These are phyloP conservation scores for Malania oleifera DNA, from an alignment of 164 flowering plant species.

Conservation along the genomic window DNA sequence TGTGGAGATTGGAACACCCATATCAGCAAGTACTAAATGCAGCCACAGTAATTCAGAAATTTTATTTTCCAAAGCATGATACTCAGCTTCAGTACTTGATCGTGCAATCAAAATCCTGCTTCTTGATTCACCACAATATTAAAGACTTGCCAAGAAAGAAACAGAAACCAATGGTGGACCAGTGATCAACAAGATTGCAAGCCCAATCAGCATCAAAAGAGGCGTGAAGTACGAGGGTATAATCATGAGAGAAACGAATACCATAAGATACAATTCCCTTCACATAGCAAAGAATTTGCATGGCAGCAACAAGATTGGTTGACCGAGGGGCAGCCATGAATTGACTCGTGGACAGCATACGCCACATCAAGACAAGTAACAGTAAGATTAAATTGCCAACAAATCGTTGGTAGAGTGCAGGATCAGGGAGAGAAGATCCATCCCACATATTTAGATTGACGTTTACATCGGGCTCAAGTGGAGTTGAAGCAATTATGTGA, in stretches of 20 bases:
- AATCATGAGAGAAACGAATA: background rate
- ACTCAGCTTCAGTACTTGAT: too few species aligned
- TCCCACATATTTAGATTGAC: background rate
- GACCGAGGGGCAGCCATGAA: background rate
- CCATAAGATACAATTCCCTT: background rate
- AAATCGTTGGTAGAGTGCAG: background rate
- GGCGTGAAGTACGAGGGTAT: background rate
- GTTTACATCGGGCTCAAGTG: background rate
- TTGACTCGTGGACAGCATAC: too few species aligned
- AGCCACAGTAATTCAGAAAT: too few species aligned
- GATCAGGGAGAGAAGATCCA: background rate
- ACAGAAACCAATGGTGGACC: too few species aligned
- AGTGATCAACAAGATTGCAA: too few species aligned
- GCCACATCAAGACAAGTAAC: background rate
- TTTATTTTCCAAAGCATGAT: too few species aligned
- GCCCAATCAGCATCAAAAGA: background rate
- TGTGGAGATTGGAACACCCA: too few species aligned
- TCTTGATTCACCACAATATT: too few species aligned
- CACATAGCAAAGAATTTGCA: background rate
- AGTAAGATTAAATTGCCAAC: background rate
- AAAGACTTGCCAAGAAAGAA: too few species aligned
- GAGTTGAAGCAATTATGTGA: background rate
- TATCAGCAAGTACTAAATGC: too few species aligned
- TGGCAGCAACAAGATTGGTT: background rate
- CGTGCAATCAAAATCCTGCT: too few species aligned